A percentile compares a stretch with the other conserved stretches of the same genome.
These are phyloP conservation scores for Akebia trifoliata DNA, from an alignment of 164 flowering plant species.

Conservation along the genomic window DNA sequence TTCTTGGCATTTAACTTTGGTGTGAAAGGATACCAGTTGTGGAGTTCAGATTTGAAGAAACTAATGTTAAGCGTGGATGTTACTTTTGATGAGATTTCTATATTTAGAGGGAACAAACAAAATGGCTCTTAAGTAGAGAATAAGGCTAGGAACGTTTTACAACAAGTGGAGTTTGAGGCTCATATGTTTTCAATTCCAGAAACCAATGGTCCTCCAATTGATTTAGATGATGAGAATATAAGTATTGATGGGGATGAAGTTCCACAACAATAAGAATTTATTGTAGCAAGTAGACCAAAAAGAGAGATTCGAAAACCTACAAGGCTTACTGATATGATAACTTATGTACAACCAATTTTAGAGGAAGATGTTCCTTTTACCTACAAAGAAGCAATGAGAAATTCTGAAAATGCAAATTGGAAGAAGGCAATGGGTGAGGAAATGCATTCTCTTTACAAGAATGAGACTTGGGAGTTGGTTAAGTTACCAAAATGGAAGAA, in stretches of 20 bases:
- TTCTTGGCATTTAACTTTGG: no score
- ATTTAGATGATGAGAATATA: neutral
- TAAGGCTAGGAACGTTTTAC: neutral
- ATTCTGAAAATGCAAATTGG: neutral
- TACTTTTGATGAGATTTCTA: neutral
- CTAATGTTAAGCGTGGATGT: neutral
- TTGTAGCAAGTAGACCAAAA: neutral
- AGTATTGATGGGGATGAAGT: neutral
- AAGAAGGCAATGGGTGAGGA: neutral
- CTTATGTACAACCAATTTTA: neutral
- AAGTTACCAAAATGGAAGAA: neutral
- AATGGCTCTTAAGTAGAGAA: neutral
- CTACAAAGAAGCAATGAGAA: neutral
- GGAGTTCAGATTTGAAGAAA: neutral
- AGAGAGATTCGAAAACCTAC: neutral
- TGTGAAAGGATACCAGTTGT: no score
- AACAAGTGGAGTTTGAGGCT: no score
- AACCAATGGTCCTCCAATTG: neutral
- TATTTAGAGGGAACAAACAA: neutral
- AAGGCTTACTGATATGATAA: neutral
- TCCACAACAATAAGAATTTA: neutral
- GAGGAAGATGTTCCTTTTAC: neutral
- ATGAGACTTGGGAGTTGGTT: neutral
- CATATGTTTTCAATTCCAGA: no score
- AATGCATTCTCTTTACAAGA: neutral